Evolutionary conservation across 176 grass and related monocot species (phyloP), one percentile per base, ranked within the genome.

Genomic region (Phragmites australis): DNA sequence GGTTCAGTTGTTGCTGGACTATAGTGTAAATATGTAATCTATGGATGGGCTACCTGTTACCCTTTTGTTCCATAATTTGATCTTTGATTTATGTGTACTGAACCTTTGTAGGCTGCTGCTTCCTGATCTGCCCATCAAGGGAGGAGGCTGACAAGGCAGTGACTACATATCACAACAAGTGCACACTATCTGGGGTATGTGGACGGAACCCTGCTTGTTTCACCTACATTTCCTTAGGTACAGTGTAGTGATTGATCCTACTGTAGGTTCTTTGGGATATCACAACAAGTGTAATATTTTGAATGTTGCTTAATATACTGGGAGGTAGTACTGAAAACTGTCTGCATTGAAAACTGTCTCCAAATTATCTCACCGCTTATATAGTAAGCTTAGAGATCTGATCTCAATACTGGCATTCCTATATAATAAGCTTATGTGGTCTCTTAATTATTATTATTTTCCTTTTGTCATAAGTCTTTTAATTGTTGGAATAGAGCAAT

Each of bases 71-170:
- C 37, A 26, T 72, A 50, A 23, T 68, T 76, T 88, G 31, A 61
- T 43, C 21, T 50, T 81, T 70, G 25, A 69, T 81, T 53, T 61
- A 81, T 34, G 4, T 56, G 56, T 42, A 43, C 14, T 56, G 61
- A 27, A 76, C 65, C 58, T 86, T 46, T 86, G 56, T 72, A 89
- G 88, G 88, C 18, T 89, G 88, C 72, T 89, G 97, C 73, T 99
- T 99, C 76, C 42, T 99, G 93, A 91, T 99, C 79, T 99, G 97
- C 76, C 93, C 87, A 45, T 93, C 92, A 55, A 85, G 90, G 74
- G 81, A 93, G 76, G 97, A 99, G 84, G 97, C 93, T 49, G 97
- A 99, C 78, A 99, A 99, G 90, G 93, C 97, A 21, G 97, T 99
- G 74, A 53, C 55, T 61, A 87, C 93, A 48, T 96, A 78, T 71